These are phyloP conservation scores for Solanum piurae DNA, from an alignment of 257 asterid genomes.

Conservation along the genomic window DNA sequence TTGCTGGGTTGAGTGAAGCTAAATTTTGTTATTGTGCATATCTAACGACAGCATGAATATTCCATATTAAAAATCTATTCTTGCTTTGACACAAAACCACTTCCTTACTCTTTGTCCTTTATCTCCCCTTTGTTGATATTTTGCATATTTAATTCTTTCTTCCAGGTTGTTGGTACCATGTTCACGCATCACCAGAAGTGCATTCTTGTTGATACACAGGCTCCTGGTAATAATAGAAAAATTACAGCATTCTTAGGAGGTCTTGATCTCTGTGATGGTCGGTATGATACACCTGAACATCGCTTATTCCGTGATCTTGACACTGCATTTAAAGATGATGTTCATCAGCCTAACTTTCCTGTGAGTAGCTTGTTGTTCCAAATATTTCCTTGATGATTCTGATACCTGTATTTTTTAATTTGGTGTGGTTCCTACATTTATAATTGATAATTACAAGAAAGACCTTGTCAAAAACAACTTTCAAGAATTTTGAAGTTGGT, in stretches of 20 bases:
- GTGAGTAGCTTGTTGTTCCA: slow-evolving; percentile 31
- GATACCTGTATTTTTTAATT: not conserved
- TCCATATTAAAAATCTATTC: not conserved
- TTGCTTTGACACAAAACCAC: not conserved
- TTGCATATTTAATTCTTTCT: not conserved
- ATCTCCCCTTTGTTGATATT: not conserved
- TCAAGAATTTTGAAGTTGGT: not conserved
- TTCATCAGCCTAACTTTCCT: slow-evolving; percentile 74
- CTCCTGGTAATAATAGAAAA: slow-evolving; percentile 69
- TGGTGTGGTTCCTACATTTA: not conserved
- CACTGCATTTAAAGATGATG: slow-evolving; percentile 55
- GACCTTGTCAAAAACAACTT: not conserved
- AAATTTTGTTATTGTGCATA: not conserved
- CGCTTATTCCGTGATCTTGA: slow-evolving; percentile 64
- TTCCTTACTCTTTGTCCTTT: not conserved
- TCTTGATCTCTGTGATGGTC: slow-evolving; percentile 93
- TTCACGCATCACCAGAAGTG: slow-evolving; percentile 96
- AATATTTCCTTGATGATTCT: not conserved
- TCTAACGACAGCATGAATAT: not conserved
- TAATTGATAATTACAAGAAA: not conserved
- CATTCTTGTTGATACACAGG: slow-evolving; percentile 88
- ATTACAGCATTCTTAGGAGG: slow-evolving; percentile 89
- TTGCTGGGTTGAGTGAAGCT: not conserved
- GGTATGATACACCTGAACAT: slow-evolving; percentile 90
- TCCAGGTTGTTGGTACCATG: slow-evolving; percentile 74